Base-by-base conservation (phyloP, 257 asterid species). In the Rauvolfia tetraphylla region DNA sequence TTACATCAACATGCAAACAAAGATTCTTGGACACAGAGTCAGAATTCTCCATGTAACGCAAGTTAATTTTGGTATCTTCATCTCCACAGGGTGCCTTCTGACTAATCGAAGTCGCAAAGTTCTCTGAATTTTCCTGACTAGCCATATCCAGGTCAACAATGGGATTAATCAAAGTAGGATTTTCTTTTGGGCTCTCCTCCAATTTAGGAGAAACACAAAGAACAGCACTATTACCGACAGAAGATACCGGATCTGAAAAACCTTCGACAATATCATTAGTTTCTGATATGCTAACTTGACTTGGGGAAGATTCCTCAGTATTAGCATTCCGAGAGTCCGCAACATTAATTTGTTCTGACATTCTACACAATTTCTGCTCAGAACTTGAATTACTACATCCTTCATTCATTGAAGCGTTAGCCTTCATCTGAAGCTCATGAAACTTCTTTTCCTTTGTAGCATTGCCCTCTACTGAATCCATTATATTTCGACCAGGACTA, bases 141-240 rank as follows among this genome's bases (percentile, higher is more conserved):
- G 67, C 86, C 74, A 77, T 65, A 58, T 72, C 78, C 18, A 23
- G 42, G 61, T 67, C 73, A 82, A 84, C 75, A 48, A 33, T 23
- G 18, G 85, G 78, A 44, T 71, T 70, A 78, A 72, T 77, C 77
- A 87, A 39, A 75, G 80, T 39, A 46, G 73, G 67, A 65, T 71
- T 79, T 73, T 79, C 88, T 57, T 82, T 83, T 71, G 44, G 72
- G 77, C 72, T 86, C 82, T 82, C 79, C 81, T 72, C 83, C 81
- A 14, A 20, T 48, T 82, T 78, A 63, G 86, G 72, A 76, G 76
- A 63, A 63, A 33, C 14, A 77, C 51, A 17, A 46, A 18, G 46
- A 76, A 59, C 72, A 20, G 71, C 84, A 67, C 78, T 56, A 67
- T 27, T 65, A 74, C 29, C 67, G 48, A 62, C 75, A 25, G 69